Percentiles rank a stretch among this genome's conserved stretches.
phyloP scores from a whole-genome alignment of 2,329 filamentous ascomycete species.

The Metarhizium brunneum region DNA sequence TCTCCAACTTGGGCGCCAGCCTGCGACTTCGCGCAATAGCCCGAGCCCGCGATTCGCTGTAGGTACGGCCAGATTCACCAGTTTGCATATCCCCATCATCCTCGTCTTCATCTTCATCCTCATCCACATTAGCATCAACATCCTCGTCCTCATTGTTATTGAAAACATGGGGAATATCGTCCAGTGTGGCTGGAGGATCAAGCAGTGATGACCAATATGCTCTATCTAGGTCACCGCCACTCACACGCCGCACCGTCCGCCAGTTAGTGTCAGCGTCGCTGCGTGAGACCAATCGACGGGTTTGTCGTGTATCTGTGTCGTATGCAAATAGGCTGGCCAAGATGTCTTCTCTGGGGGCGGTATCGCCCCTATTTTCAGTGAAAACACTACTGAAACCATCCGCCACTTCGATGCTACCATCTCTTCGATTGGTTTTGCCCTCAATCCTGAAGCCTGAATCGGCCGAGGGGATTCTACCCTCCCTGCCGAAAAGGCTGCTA shows the following conservation, averaged over 20 bases:
- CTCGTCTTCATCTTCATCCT: conserved; percentile 14
- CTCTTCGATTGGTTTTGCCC: conserved; percentile 54
- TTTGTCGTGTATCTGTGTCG: conserved; percentile 20
- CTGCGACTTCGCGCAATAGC: conserved; percentile 26
- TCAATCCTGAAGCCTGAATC: conserved; percentile 49
- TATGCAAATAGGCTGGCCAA: conserved; percentile 43
- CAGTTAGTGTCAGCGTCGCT: conserved; percentile 25
- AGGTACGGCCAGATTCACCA: conserved; percentile 14
- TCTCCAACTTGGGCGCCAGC: conserved; percentile 27
- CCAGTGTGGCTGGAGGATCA: conserved; percentile 34
- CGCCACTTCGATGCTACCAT: conserved; percentile 56
- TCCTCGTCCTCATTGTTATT: conserved; percentile 20
- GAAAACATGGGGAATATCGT: conserved; percentile 32
- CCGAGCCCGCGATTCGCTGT: conserved; percentile 31
- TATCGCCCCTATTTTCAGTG: conserved; percentile 51
- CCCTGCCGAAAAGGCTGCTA: conserved; percentile 64
- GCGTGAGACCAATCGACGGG: conserved; percentile 18
- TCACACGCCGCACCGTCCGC: conserved; percentile 22
- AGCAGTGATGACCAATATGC: conserved; percentile 35
- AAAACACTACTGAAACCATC: conserved; percentile 49
- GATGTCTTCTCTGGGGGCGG: conserved; percentile 50
- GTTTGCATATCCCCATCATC: conserved; percentile 13
- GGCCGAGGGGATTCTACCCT: conserved; percentile 56
- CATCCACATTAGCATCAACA: conserved; percentile 17
- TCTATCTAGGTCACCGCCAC: conserved; percentile 22